Percentiles rank a stretch among this genome's conserved stretches.
Evolutionary conservation across 2,329 filamentous ascomycete genomes (phyloP).

Genomic region (Cladosporium sp.): DNA sequence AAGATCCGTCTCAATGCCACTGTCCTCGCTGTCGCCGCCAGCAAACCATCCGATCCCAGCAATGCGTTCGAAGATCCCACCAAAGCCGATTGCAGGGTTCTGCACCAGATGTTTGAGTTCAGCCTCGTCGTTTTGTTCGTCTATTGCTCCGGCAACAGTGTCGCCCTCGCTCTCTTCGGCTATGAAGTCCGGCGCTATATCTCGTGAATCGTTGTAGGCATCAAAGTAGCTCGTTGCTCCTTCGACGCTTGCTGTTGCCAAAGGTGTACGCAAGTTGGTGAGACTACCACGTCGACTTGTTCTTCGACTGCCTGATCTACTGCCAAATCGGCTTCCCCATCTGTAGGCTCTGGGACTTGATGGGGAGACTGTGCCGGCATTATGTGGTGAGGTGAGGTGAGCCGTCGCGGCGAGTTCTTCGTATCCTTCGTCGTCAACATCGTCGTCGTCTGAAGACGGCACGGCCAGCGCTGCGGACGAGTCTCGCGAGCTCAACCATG

Average conservation of each 20-base stretch:
- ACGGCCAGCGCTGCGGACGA: conserved; percentile 55
- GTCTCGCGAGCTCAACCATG: conserved; percentile 58
- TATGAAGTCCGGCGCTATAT: conserved; percentile 49
- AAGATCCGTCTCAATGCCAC: conserved; percentile 24
- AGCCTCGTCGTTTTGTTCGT: conserved; percentile 50
- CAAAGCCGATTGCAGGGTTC: conserved; percentile 56
- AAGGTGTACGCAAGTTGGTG: conserved; percentile 39
- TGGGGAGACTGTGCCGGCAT: background rate
- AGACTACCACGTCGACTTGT: conserved; percentile 43
- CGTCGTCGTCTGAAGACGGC: conserved; percentile 32
- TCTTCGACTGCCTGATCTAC: conserved; percentile 40
- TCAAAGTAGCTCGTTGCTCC: conserved; percentile 33
- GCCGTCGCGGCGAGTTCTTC: conserved; percentile 36
- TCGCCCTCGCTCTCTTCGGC: conserved; percentile 42
- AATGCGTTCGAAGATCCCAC: conserved; percentile 42
- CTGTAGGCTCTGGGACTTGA: conserved; percentile 8
- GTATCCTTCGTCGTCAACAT: conserved; percentile 37
- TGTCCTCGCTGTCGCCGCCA: conserved; percentile 26
- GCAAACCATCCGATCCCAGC: conserved; percentile 11
- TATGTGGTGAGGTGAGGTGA: conserved; percentile 13
- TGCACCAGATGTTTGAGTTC: conserved; percentile 54
- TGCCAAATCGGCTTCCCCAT: conserved; percentile 38
- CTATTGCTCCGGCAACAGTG: conserved; percentile 25
- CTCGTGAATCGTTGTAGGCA: conserved; percentile 18
- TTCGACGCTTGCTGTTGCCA: conserved; percentile 18